Evolutionary conservation across 192 early-diverging fungal species (phyloP), one percentile per base, ranked within the genome.

Genomic region (Backusella tarrabulga): DNA sequence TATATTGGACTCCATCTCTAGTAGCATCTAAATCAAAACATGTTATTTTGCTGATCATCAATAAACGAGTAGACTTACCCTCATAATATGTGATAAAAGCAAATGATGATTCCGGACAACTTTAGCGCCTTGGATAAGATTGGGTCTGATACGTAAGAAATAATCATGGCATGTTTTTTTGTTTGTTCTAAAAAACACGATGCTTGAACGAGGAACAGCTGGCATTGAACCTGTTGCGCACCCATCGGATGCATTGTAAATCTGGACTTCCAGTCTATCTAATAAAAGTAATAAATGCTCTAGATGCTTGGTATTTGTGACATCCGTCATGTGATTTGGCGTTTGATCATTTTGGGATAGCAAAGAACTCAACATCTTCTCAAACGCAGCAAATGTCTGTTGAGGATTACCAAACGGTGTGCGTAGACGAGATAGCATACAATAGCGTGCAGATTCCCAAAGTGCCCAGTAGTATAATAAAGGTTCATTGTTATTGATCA

Each of bases 401-500:
- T 90, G 84, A 6, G 94, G 92, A 7, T 88, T 84, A 44, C 94
- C 94, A 76, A 93, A 90, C 1, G 93, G 90, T 14, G 93, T 95
- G 11, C 92, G 82, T 71, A 96, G 76, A 71, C 92, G 80, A 9
- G 91, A 87, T n/a, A 93, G 60, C 26, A 94, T 86, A 70, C 91
- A 93, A 72, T 89, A 94, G 70, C 94, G 85, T 17, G 92, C 84
- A 4, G 82, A 79, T 83, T 96, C 93, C 93, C 93, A 95, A 23
- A 93, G 73, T 0, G 83, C 87, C 94, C 94, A 96, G 68, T 87
- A 92, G 34, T 77, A 82, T 34, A 93, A 79, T 23, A 90, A 68
- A 36, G 78, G 67, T 0, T 52, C 34, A 8, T 63, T 75, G 19
- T 63, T 52, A 34, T 79, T 79, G 29, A 79, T 79, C 1, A 46